Percentiles rank a stretch among this genome's conserved stretches.
phyloP scores from a whole-genome alignment of 1,139 yeast genomes.

The Debaryomycetaceae sp. region DNA sequence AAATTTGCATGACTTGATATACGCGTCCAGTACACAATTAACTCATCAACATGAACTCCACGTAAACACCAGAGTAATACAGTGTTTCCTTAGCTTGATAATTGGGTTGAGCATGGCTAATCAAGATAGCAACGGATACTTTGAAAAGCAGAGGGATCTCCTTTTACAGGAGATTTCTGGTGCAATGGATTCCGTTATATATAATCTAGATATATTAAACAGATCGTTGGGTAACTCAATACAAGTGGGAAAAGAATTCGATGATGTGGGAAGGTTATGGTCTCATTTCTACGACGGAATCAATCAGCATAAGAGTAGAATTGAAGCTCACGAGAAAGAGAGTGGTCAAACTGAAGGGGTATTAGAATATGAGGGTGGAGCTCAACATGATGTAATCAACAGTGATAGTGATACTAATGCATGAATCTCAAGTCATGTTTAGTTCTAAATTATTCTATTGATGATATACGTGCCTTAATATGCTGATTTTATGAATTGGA shows the following conservation, averaged over 20 bases:
- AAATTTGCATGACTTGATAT: neutral
- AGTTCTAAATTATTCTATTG: too few relatives aligned
- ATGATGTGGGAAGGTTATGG: constrained; percentile 45
- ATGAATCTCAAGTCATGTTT: neutral
- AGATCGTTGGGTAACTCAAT: constrained; percentile 40
- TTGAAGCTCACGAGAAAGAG: constrained; percentile 5
- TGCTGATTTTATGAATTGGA: too few relatives aligned
- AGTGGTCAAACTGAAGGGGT: neutral
- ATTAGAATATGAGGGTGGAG: neutral
- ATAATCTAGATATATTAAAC: constrained; percentile 40
- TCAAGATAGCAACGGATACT: constrained; percentile 14
- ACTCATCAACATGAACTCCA: neutral
- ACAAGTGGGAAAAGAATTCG: constrained; percentile 46
- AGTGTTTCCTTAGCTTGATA: too few relatives aligned
- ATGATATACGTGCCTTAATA: too few relatives aligned
- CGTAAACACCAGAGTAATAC: too few relatives aligned
- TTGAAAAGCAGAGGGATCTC: constrained; percentile 43
- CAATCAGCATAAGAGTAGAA: constrained; percentile 20
- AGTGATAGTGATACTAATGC: constrained; percentile 1
- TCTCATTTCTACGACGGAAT: constrained; percentile 38
- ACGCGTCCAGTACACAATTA: neutral
- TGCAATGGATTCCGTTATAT: constrained; percentile 39
- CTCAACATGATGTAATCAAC: neutral
- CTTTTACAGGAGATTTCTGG: constrained; percentile 42
- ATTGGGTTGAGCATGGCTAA: constrained; percentile 4